phyloP scores from a whole-genome alignment of 2,329 filamentous ascomycete species.

The Botrytis fabae region DNA sequence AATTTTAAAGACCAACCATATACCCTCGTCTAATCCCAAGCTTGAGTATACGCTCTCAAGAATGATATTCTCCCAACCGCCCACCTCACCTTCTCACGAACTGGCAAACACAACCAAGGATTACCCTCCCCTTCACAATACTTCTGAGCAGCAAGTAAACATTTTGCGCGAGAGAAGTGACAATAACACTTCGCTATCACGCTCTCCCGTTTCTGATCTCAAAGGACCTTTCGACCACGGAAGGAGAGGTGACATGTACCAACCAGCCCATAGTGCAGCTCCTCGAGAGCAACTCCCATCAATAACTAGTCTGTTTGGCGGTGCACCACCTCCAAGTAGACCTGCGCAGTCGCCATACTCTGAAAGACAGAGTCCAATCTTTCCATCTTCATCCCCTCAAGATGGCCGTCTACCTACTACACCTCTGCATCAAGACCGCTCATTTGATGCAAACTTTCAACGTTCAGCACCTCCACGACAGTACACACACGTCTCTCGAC shows the following conservation, averaged over 20 bases:
- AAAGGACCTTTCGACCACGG: conserved; percentile 21
- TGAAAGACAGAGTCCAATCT: conserved; percentile 39
- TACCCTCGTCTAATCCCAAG: conserved; percentile 11
- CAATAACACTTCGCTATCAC: conserved; percentile 29
- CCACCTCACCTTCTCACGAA: conserved; percentile 31
- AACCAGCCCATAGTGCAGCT: conserved; percentile 27
- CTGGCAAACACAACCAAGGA: conserved; percentile 30
- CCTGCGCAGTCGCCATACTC: conserved; percentile 38
- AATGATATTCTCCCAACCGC: conserved; percentile 37
- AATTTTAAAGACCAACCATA: conserved; percentile 17
- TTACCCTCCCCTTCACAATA: conserved; percentile 20
- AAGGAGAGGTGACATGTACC: conserved; percentile 35
- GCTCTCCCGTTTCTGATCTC: conserved; percentile 33
- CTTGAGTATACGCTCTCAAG: conserved; percentile 23
- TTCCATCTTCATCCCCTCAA: conserved; percentile 34
- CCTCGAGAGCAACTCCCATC: conserved; percentile 40
- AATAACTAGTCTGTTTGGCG: conserved; percentile 40
- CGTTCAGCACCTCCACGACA: conserved; percentile 30
- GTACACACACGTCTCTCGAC: conserved; percentile 32
- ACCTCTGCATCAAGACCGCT: conserved; percentile 34
- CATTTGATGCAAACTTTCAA: conserved; percentile 37
- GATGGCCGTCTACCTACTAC: conserved; percentile 35
- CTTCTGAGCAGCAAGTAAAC: conserved; percentile 23
- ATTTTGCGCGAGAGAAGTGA: conserved; percentile 27
- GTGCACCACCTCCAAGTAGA: conserved; percentile 29